A percentile compares a stretch with the other conserved stretches of the same genome.
Evolutionary conservation across 768 basidiomycete genomes (phyloP).

Genomic region (Pulveroboletus sp.): DNA sequence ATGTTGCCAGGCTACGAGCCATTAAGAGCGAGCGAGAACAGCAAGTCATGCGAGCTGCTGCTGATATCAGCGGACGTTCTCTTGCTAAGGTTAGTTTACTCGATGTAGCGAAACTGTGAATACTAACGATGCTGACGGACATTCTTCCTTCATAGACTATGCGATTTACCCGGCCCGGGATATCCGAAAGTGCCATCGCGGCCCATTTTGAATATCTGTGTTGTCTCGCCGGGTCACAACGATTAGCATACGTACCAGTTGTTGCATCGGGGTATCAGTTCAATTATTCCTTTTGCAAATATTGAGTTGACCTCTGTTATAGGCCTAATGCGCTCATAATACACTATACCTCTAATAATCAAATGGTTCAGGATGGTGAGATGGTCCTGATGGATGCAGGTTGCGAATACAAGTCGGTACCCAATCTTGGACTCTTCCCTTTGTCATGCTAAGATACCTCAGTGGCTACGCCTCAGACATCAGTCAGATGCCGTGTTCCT

Average conservation of each 20-base stretch:
- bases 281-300: neutral
- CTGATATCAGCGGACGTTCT: slow-evolving; percentile 80
- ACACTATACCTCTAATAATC: slow-evolving; percentile 92
- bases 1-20: slow-evolving; percentile 65
- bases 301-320: neutral
- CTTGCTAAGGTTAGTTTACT: slow-evolving; percentile 65
- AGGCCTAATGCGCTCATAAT: slow-evolving; percentile 88
- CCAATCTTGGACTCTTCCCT: neutral
- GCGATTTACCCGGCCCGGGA: slow-evolving; percentile 59
- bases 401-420: slow-evolving; percentile 79
- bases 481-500: slow-evolving; percentile 44
- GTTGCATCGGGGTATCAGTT: slow-evolving; percentile 79
- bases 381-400: slow-evolving; percentile 87
- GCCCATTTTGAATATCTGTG: slow-evolving; percentile 93
- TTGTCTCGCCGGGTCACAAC: slow-evolving; percentile 69
- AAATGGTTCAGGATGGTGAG: slow-evolving; percentile 63
- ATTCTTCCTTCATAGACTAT: slow-evolving; percentile 55
- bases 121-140: slow-evolving; percentile 1
- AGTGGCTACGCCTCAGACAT: slow-evolving; percentile 95
- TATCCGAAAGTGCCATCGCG: slow-evolving; percentile 56
- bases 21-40: slow-evolving; percentile 82
- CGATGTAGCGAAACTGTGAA: neutral
- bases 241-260: slow-evolving; percentile 96
- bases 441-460: slow-evolving; percentile 5
- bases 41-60: slow-evolving; percentile 74